Evolutionary conservation across 805 yeast species (phyloP).

Genomic region (Myxozyma kluyveri): DNA sequence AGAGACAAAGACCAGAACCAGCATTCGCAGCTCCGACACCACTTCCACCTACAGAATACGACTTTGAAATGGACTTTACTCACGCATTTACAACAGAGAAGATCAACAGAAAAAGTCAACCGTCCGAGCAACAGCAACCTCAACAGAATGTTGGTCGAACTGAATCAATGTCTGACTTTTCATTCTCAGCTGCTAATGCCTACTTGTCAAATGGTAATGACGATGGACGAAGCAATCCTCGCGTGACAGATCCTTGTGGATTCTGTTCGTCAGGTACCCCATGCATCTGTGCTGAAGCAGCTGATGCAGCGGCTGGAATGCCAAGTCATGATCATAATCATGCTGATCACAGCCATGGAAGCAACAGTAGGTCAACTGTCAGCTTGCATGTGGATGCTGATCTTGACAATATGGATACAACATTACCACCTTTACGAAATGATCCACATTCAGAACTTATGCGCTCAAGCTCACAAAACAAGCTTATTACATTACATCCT

Average conservation of each 20-base stretch:
- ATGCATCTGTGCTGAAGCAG: conserved; percentile 84
- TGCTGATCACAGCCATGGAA: neutral
- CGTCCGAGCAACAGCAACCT: conserved; percentile 8
- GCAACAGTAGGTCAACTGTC: too few relatives aligned
- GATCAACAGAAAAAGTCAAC: conserved; percentile 8
- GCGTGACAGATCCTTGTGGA: conserved; percentile 76
- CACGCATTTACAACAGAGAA: conserved; percentile 25
- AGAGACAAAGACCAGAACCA: neutral
- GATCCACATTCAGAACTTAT: conserved; percentile 22
- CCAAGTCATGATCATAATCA: neutral
- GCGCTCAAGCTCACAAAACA: conserved; percentile 34
- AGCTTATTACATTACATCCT: conserved; percentile 61
- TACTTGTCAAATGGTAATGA: conserved; percentile 9
- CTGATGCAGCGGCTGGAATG: conserved; percentile 38
- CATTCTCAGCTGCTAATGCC: conserved; percentile 14
- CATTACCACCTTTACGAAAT: conserved; percentile 25
- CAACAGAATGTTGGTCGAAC: conserved; percentile 2
- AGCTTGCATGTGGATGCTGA: conserved; percentile 11
- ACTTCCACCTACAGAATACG: conserved; percentile 10
- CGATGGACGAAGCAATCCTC: conserved; percentile 46
- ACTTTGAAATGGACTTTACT: conserved; percentile 28
- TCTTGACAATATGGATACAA: conserved; percentile 17
- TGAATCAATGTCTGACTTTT: conserved; percentile 2
- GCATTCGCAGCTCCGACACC: conserved; percentile 1
- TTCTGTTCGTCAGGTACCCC: conserved; percentile 91